Conservation (phyloP, 2,329 filamentous ascomycete species). For the Lasiodiplodia sp. region DNA sequence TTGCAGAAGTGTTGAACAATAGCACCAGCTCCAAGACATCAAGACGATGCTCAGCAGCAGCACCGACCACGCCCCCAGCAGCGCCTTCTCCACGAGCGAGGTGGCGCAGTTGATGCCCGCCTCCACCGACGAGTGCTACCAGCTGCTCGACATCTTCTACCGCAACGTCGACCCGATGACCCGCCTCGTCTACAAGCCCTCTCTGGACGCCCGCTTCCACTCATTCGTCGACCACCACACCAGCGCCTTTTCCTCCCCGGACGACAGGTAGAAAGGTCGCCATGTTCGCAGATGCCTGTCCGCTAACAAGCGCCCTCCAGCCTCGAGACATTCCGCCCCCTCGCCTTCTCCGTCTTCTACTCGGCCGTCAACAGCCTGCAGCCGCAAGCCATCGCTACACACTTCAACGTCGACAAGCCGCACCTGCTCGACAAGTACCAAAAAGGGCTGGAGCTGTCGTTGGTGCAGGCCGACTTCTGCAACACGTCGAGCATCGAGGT, state of each 20-base stretch:
- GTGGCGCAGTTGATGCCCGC: not conserved
- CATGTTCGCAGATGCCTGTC: not conserved
- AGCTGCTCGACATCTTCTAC: not conserved
- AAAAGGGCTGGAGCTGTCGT: constrained; percentile 45
- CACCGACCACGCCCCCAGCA: not conserved
- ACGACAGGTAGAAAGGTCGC: not conserved
- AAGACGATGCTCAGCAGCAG: not conserved
- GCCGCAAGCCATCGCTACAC: constrained; percentile 37
- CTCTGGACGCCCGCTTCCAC: not conserved
- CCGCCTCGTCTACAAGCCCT: constrained; percentile 8
- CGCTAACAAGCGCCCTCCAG: not conserved
- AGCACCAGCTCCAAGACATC: constrained; percentile 28
- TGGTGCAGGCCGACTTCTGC: constrained; percentile 45
- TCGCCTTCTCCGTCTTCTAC: constrained; percentile 46
- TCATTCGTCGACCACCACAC: not conserved
- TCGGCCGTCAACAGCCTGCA: constrained; percentile 42
- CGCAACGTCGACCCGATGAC: not conserved
- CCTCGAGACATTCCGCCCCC: constrained; percentile 35
- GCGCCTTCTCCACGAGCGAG: not conserved
- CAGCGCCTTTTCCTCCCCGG: too few species aligned
- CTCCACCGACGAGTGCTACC: not conserved
- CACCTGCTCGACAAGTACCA: constrained; percentile 42
- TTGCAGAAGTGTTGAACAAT: not conserved
- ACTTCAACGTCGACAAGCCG: constrained; percentile 43
- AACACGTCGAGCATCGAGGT: constrained; percentile 47